Evolutionary conservation across 2,329 filamentous ascomycete genomes (phyloP), one percentile per base, ranked within the genome.

Genomic region (Colletotrichum tropicale): DNA sequence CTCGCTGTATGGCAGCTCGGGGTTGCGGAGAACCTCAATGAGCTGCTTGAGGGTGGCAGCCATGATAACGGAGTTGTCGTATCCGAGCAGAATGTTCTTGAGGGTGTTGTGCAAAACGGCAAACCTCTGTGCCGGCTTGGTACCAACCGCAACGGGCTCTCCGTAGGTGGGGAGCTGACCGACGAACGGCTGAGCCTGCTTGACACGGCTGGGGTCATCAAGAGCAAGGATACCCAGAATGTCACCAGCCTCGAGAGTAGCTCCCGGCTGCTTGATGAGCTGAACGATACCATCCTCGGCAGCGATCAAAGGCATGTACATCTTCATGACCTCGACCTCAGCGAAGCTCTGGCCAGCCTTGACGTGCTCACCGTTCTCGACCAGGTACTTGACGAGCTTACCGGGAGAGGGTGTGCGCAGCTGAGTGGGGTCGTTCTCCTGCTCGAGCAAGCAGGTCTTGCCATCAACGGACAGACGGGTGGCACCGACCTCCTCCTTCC

Each of bases 261-360:
- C 95, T 84, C 97, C 97, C 77, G 97, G 97, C 88, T 98, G 97
- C 92, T 99, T 99, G 90, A 99, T 98, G 81, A 99, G 92, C 88
- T 98, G 97, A 72, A 99, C 96, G 70, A 98, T 91, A 89, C 97
- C 97, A 81, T 98, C 97, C 85, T 99, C 97, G 83, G 96, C 94
- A 4, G 97, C 95, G 77, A 99, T 91, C 71, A 99, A 90, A 82
- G 97, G 97, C 97, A 99, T 99, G 91, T 98, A 98, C 97, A 99
- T 99, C 91, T 99, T 99, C 97, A 99, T 99, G 86, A 99, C 97
- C 87, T 99, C 97, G 55, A 99, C 96, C 86, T 99, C 97, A 71
- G 97, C 97, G 82, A 96, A 99, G 38, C 96, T 90, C 85, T 98
- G 95, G 73, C 96, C 96, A 80, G 98, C 95, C 85, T 92, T 94